phyloP scores from a whole-genome alignment of 78 protist species.

The Salpingoeca rosetta region DNA sequence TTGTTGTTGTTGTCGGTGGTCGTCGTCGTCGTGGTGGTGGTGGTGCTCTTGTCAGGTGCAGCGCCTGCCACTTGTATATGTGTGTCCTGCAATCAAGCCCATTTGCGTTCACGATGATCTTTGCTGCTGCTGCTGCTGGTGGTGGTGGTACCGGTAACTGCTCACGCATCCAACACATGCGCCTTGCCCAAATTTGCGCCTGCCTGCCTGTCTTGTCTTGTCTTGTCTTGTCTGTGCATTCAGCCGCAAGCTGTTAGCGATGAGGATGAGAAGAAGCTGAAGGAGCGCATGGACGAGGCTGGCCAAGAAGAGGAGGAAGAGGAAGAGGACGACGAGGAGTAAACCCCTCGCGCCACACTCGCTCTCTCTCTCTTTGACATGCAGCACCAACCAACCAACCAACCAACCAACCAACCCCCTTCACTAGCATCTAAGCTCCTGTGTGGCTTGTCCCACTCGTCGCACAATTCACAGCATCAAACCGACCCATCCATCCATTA shows the following conservation, averaged over 20 bases:
- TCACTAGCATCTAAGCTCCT: too few relatives aligned
- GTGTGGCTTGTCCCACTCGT: too few relatives aligned
- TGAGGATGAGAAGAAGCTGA: slow-evolving; percentile 11
- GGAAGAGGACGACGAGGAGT: background rate
- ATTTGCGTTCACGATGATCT: background rate
- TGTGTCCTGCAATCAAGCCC: background rate
- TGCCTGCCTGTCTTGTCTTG: background rate
- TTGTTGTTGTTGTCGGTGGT: too few relatives aligned
- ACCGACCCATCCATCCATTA: too few relatives aligned
- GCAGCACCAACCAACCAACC: too few relatives aligned
- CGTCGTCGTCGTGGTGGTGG: too few relatives aligned
- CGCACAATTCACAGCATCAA: too few relatives aligned
- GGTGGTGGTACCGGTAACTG: background rate
- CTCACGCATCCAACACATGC: background rate
- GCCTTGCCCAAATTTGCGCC: background rate
- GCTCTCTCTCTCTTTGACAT: too few relatives aligned
- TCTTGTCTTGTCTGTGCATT: too few relatives aligned
- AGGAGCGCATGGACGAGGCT: background rate
- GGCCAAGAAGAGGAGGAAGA: background rate
- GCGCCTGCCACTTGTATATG: background rate
- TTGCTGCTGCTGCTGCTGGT: background rate
- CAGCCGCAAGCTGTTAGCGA: slow-evolving; percentile 24
- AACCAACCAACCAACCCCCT: too few relatives aligned
- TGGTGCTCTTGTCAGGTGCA: background rate
- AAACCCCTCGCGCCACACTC: too few relatives aligned